A percentile compares a stretch with the other conserved stretches of the same genome.
phyloP scores from a whole-genome alignment of 768 basidiomycete genomes.

The Hericium erinaceus region DNA sequence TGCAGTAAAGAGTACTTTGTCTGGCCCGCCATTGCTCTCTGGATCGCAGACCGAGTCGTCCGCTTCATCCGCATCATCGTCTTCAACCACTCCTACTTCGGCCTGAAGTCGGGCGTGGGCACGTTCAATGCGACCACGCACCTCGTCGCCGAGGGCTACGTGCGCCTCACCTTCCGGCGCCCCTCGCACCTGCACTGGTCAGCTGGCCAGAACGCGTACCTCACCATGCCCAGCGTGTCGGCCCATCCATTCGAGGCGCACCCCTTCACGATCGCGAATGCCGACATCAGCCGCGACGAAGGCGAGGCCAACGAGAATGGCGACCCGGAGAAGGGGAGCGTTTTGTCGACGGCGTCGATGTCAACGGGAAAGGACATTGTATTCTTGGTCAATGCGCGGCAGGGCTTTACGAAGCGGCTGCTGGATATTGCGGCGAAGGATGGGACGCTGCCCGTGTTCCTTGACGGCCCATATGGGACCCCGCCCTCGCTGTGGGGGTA shows the following conservation, averaged over 20 bases:
- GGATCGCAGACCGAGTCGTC: slow-evolving; percentile 45
- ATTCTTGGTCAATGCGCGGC: slow-evolving; percentile 53
- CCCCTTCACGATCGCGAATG: slow-evolving; percentile 51
- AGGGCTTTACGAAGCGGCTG: slow-evolving; percentile 52
- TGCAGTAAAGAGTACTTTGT: slow-evolving; percentile 24
- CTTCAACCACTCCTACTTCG: slow-evolving; percentile 34
- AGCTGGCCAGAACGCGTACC: slow-evolving; percentile 46
- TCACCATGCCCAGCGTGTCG: slow-evolving; percentile 40
- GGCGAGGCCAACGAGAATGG: background rate
- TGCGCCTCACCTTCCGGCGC: slow-evolving; percentile 38
- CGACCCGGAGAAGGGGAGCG: slow-evolving; percentile 3
- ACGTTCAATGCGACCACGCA: slow-evolving; percentile 31
- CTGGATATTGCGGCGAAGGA: slow-evolving; percentile 23
- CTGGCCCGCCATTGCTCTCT: slow-evolving; percentile 44
- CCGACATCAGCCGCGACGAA: background rate
- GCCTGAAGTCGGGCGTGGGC: slow-evolving; percentile 17
- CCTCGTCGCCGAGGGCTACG: slow-evolving; percentile 33
- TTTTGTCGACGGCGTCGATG: background rate
- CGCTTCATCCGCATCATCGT: slow-evolving; percentile 34
- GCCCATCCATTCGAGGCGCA: slow-evolving; percentile 41
- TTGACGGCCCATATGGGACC: slow-evolving; percentile 54
- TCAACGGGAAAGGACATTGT: slow-evolving; percentile 31
- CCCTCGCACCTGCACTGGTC: slow-evolving; percentile 40
- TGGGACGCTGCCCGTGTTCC: slow-evolving; percentile 31
- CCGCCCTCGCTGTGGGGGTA: slow-evolving; percentile 32